Evolutionary conservation across 352 stramenopile genomes (phyloP).

Genomic region (Phytopythium ostracodes): DNA sequence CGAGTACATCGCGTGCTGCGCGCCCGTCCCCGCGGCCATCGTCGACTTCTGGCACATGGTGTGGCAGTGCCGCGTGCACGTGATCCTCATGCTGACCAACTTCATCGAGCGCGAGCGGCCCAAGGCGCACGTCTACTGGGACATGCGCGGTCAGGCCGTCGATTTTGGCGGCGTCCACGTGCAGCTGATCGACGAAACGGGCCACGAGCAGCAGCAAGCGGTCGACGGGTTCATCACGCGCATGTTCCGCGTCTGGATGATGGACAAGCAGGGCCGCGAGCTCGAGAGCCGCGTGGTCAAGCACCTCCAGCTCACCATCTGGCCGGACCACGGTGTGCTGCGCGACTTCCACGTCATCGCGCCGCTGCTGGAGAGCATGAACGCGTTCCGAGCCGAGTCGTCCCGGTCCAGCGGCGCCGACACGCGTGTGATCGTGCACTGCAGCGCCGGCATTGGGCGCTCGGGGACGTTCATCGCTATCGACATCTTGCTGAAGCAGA

Average conservation of each 20-base stretch:
- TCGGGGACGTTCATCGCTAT: slow-evolving; percentile 85
- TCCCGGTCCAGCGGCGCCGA: slow-evolving; percentile 17
- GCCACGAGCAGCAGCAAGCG: slow-evolving; percentile 13
- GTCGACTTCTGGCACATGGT: slow-evolving; percentile 84
- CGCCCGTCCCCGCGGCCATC: slow-evolving; percentile 57
- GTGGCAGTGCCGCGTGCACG: slow-evolving; percentile 68
- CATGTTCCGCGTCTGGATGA: slow-evolving; percentile 45
- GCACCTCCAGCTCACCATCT: slow-evolving; percentile 77
- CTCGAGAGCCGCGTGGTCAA: slow-evolving; percentile 37
- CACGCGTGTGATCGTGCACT: slow-evolving; percentile 61
- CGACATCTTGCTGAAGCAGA: slow-evolving; percentile 61
- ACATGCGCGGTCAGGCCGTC: slow-evolving; percentile 31
- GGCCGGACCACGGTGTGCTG: slow-evolving; percentile 76
- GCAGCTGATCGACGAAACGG: slow-evolving; percentile 39
- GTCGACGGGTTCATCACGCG: slow-evolving; percentile 43
- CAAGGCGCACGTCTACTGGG: slow-evolving; percentile 79
- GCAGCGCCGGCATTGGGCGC: slow-evolving; percentile 75
- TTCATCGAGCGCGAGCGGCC: slow-evolving; percentile 71
- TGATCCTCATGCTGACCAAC: slow-evolving; percentile 88
- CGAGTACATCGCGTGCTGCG: slow-evolving; percentile 74
- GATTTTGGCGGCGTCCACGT: slow-evolving; percentile 54
- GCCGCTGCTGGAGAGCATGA: slow-evolving; percentile 68
- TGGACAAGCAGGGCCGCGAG: slow-evolving; percentile 14
- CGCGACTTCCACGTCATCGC: slow-evolving; percentile 68
- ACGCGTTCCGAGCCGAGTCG: slow-evolving; percentile 33